These are phyloP conservation scores for Ilyonectria destructans DNA, from an alignment of 2,329 filamentous ascomycete species.

Conservation along the genomic window DNA sequence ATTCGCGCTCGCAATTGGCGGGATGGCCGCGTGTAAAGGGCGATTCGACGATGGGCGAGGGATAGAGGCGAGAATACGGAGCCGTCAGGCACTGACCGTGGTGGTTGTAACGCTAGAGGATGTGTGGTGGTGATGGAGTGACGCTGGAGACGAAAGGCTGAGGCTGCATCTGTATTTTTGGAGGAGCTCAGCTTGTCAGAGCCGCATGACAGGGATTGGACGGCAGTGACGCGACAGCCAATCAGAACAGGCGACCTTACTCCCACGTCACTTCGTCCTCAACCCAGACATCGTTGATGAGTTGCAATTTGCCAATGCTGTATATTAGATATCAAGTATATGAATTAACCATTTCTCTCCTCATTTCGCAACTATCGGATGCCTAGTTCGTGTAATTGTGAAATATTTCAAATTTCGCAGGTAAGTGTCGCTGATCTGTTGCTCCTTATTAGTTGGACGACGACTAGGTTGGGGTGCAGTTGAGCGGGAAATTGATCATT, in stretches of 20 bases:
- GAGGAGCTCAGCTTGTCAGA: slow-evolving; percentile 36
- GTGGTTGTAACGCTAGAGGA: slow-evolving; percentile 15
- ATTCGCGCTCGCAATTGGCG: slow-evolving; percentile 8
- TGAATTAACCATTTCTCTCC: background rate
- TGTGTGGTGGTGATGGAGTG: slow-evolving; percentile 23
- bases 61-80: background rate
- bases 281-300: background rate
- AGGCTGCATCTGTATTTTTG: slow-evolving; percentile 45
- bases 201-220: slow-evolving; percentile 31
- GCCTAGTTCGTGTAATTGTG: too few relatives aligned
- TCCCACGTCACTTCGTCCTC: background rate
- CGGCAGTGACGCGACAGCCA: slow-evolving; percentile 28
- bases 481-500: too few relatives aligned
- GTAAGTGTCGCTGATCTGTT: too few relatives aligned
- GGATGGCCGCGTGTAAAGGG: background rate
- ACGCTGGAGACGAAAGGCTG: slow-evolving; percentile 47
- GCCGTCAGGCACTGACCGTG: slow-evolving; percentile 1
- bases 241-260: slow-evolving; percentile 32
- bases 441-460: too few relatives aligned
- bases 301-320: background rate
- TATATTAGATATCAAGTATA: too few relatives aligned
- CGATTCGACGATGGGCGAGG: too few relatives aligned
- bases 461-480: too few relatives aligned
- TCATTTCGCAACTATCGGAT: background rate
- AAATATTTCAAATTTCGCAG: too few relatives aligned